Evolutionary conservation across 305 asterid species (phyloP).

Genomic region (Euphrasia arctica): DNA sequence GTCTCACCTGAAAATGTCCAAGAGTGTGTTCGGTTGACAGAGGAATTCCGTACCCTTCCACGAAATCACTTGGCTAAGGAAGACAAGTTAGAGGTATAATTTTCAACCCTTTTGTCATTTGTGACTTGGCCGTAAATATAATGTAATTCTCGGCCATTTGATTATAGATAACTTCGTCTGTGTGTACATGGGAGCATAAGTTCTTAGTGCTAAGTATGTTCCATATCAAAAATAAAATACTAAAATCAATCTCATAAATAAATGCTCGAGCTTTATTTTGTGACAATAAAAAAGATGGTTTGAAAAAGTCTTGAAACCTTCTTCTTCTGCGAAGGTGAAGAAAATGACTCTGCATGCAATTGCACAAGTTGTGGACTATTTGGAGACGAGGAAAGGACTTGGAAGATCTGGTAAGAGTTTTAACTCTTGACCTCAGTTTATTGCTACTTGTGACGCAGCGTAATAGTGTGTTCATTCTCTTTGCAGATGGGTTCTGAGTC

Average conservation of each 20-base stretch:
- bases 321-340: constrained; percentile 39
- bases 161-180: too few relatives aligned
- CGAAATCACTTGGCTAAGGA: constrained; percentile 56
- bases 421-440: neutral
- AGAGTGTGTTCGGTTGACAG: constrained; percentile 53
- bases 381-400: constrained; percentile 25
- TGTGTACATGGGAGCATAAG: neutral
- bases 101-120: constrained; percentile 3
- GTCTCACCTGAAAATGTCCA: constrained; percentile 65
- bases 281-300: neutral
- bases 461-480: neutral
- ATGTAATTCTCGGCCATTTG: neutral
- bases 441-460: constrained; percentile 12
- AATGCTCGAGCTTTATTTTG: neutral
- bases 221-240: neutral
- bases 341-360: constrained; percentile 46
- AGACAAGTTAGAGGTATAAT: constrained; percentile 59
- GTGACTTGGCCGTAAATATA: too few relatives aligned
- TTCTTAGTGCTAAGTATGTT: neutral
- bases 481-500: neutral
- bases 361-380: constrained; percentile 32
- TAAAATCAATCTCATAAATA: neutral
- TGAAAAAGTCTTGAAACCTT: neutral
- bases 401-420: constrained; percentile 31
- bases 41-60: constrained; percentile 56